Evolutionary conservation across 2,329 filamentous ascomycete species (phyloP), one percentile per base, ranked within the genome.

Genomic region (Colletotrichum camelliae): DNA sequence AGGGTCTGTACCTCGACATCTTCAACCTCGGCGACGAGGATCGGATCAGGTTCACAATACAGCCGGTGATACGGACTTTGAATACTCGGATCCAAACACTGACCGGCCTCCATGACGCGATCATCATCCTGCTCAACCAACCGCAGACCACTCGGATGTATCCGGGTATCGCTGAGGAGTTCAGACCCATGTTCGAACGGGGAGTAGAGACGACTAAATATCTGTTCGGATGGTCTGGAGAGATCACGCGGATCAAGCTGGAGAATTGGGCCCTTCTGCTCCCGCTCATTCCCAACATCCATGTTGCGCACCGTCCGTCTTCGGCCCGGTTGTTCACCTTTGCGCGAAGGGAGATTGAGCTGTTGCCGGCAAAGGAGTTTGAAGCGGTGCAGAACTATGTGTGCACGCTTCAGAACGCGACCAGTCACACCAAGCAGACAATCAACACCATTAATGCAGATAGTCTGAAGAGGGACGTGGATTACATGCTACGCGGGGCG

Each of bases 321-420:
- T 75, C 75, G 21, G 13, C n/a, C 27, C 15, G 65, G 9, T 13
- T 77, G 21, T 33, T 72, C n/a, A 68, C 60, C 16, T 27, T 75
- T 21, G 77, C 72, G 18, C 61, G 69, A 9, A 72, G 33, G 21
- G 77, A 77, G 52, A 69, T 77, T 6, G 31, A 48, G 9, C 52
- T 71, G 18, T 24, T 77, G 62, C 48, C 60, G 4, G 35, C 15
- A 13, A 65, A 29, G 3, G 48, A 66, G 7, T 7, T 75, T 18
- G 48, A 52, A 4, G 18, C 16, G 3, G 39, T 75, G 24, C 27
- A 67, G 24, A 29, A 61, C 16, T 60, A 31, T 0, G 52, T 69
- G 12, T 16, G 15, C 8, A 18, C 33, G 8, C 24, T 61, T 7
- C n/a, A 64, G 61, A n/a, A 35, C 7, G 16, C 15, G 12, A n/a